phyloP scores from a whole-genome alignment of 768 basidiomycete species.

The Trametes sanguinea region DNA sequence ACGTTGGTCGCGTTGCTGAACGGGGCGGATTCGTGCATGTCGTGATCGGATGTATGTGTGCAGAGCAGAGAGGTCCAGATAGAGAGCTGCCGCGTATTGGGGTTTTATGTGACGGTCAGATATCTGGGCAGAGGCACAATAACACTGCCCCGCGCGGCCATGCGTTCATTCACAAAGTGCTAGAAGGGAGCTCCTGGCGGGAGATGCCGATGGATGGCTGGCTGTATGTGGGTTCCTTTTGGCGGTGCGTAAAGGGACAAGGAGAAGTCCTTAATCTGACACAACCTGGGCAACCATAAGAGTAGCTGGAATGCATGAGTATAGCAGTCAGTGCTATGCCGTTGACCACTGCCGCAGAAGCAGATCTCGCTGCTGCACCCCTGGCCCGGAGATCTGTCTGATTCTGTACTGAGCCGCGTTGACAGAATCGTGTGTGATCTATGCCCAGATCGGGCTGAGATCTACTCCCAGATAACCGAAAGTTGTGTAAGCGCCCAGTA shows the following conservation, averaged over 20 bases:
- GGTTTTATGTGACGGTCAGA: neutral
- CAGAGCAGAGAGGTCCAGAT: neutral
- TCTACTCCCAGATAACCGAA: neutral
- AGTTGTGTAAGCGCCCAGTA: neutral
- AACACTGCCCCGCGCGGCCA: slow-evolving; percentile 1
- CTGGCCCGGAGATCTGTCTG: too few species aligned
- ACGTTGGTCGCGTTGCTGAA: slow-evolving; percentile 13
- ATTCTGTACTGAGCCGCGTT: too few species aligned
- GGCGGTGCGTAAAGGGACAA: too few species aligned
- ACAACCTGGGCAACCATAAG: too few species aligned
- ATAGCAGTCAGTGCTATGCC: too few species aligned
- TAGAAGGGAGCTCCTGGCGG: slow-evolving; percentile 7
- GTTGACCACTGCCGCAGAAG: too few species aligned
- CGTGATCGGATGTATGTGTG: neutral
- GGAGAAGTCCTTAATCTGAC: too few species aligned
- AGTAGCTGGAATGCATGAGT: too few species aligned
- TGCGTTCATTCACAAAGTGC: neutral
- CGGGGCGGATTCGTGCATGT: slow-evolving; percentile 3
- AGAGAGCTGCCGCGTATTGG: too few species aligned
- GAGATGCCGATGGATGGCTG: slow-evolving; percentile 12
- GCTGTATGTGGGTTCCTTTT: neutral
- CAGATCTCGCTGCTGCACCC: too few species aligned
- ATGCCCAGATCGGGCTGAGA: neutral
- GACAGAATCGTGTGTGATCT: too few species aligned
- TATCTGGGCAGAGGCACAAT: neutral